phyloP scores from a whole-genome alignment of 192 early-diverging fungal genomes.

The Podila epigama region DNA sequence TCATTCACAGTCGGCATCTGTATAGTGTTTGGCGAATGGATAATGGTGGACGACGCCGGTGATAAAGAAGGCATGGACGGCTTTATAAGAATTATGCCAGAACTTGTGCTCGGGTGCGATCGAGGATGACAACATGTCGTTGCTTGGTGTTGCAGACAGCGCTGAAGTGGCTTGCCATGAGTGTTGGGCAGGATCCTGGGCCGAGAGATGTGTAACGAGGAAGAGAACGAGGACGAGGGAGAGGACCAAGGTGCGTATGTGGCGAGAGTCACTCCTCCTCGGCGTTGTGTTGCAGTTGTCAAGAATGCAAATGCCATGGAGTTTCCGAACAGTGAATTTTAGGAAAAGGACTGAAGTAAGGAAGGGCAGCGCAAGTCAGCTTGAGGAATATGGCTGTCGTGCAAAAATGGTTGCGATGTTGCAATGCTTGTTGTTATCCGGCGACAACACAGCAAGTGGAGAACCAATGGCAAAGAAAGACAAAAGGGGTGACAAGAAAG shows the following conservation, averaged over 20 bases:
- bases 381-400: too few species aligned
- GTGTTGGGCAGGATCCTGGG: neutral
- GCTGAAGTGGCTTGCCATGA: neutral
- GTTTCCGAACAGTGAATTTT: too few species aligned
- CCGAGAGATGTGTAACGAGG: neutral
- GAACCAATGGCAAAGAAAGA: too few species aligned
- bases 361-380: too few species aligned
- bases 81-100: neutral
- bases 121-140: neutral
- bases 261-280: neutral
- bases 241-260: neutral
- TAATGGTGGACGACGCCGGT: neutral
- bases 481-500: too few species aligned
- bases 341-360: too few species aligned
- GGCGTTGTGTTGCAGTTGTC: neutral
- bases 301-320: slow-evolving; percentile 6
- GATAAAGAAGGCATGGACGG: neutral
- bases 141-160: neutral
- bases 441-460: too few species aligned
- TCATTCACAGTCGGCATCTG: neutral
- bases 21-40: neutral
- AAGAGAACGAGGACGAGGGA: neutral
- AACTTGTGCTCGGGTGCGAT: neutral
- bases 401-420: too few species aligned
- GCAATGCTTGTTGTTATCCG: too few species aligned